Percentiles rank a stretch among this genome's conserved stretches.
Conservation (phyloP, 31 red algal genomes). For the Bonnemaisonia californica region DNA sequence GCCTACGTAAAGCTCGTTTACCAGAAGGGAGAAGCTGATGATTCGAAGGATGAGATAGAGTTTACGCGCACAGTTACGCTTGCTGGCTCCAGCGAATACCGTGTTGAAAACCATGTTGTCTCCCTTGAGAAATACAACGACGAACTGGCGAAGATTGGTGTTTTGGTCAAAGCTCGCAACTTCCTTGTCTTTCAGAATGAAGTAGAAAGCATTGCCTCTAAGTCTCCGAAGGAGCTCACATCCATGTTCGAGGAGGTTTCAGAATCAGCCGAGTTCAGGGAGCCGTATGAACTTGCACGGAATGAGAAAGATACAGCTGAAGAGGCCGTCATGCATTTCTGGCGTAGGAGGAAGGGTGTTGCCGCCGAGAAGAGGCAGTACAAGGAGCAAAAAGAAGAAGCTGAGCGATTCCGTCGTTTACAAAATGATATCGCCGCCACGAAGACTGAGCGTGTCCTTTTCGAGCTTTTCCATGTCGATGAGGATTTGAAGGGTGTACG, state of each 20-base stretch:
- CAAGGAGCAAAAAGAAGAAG: slow-evolving; percentile 90
- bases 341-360: slow-evolving; percentile 79
- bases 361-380: slow-evolving; percentile 76
- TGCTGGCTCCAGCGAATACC: slow-evolving; percentile 71
- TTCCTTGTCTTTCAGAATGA: slow-evolving; percentile 98
- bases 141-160: slow-evolving; percentile 69
- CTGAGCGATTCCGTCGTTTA: slow-evolving; percentile 71
- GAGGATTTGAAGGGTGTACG: slow-evolving; percentile 41
- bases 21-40: slow-evolving; percentile 39
- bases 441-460: slow-evolving; percentile 74
- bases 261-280: slow-evolving; percentile 64
- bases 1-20: slow-evolving; percentile 79
- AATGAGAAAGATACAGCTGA: slow-evolving; percentile 68
- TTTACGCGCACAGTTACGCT: slow-evolving; percentile 78
- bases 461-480: slow-evolving; percentile 84
- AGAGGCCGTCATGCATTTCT: slow-evolving; percentile 70
- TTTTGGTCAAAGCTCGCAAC: slow-evolving; percentile 82
- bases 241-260: slow-evolving; percentile 97
- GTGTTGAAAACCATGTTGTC: slow-evolving; percentile 63
- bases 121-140: slow-evolving; percentile 69
- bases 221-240: slow-evolving; percentile 75
- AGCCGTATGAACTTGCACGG: slow-evolving; percentile 64
- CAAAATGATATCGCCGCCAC: slow-evolving; percentile 69
- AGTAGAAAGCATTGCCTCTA: slow-evolving; percentile 86
- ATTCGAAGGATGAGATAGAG: slow-evolving; percentile 40